Percentiles rank a stretch among this genome's conserved stretches.
Evolutionary conservation across 139 green algal species (phyloP).

Genomic region (Chlorella vulgaris): DNA sequence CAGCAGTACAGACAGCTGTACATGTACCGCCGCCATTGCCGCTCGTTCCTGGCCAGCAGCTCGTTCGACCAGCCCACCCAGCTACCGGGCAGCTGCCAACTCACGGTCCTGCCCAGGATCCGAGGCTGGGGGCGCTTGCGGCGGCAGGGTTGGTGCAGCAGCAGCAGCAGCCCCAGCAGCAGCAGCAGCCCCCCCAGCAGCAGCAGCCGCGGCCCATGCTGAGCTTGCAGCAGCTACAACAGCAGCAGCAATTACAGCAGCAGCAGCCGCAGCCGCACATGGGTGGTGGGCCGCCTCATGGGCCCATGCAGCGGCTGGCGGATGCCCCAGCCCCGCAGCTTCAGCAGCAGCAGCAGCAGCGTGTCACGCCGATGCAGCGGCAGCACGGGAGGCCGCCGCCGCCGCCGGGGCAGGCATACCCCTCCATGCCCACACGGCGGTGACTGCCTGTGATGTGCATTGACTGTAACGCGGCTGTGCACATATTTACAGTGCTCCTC

Average conservation of each 20-base stretch:
- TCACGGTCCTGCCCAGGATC: neutral
- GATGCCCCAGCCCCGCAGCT: neutral
- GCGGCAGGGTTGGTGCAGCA: neutral
- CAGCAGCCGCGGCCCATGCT: neutral
- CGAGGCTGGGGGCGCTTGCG: neutral
- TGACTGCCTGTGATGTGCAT: no score
- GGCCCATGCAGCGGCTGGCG: slow-evolving; percentile 28
- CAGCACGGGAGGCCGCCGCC: neutral
- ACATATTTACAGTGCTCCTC: no score
- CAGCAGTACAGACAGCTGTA: neutral
- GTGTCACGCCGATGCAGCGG: slow-evolving; percentile 11
- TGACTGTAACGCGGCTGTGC: no score
- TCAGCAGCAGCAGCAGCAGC: slow-evolving; percentile 30
- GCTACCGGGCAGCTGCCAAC: no score
- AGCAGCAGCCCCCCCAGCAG: neutral
- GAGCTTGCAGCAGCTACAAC: neutral
- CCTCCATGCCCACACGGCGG: neutral
- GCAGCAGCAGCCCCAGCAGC: neutral
- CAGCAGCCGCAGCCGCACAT: neutral
- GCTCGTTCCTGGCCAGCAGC: no score
- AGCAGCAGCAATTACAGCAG: slow-evolving; percentile 29
- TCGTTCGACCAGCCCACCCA: no score
- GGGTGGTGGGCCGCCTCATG: neutral
- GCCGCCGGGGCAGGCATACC: neutral
- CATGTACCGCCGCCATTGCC: no score